phyloP scores from a whole-genome alignment of 73 alveolate species.

The Paramecium octaurelia region DNA sequence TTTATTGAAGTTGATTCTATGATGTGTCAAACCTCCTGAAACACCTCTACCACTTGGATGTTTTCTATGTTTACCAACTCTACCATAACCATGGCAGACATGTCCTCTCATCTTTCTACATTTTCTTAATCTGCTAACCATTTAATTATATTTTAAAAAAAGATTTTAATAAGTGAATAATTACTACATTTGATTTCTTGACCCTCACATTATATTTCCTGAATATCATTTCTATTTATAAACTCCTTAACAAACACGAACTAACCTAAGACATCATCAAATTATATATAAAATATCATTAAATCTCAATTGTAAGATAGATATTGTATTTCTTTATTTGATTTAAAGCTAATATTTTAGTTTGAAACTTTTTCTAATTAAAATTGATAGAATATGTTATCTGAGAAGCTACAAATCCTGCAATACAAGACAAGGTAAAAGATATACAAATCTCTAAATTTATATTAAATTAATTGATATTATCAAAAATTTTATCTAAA shows the following conservation, averaged over 20 bases:
- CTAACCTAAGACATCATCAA: neutral
- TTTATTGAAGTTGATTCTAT: slow-evolving; percentile 80
- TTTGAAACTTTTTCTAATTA: neutral
- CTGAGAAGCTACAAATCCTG: neutral
- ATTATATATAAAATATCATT: neutral
- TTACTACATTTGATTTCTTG: neutral
- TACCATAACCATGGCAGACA: slow-evolving; percentile 94
- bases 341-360: too few species aligned
- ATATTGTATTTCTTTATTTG: neutral
- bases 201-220: neutral
- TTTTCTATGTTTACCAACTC: slow-evolving; percentile 97
- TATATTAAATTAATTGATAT: neutral
- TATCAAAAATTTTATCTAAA: neutral
- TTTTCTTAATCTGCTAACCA: slow-evolving; percentile 87
- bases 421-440: neutral
- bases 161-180: slow-evolving; percentile 12
- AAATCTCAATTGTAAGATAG: neutral
- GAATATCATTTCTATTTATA: neutral
- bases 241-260: neutral
- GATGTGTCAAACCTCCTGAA: slow-evolving; percentile 95
- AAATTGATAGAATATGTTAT: neutral
- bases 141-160: slow-evolving; percentile 45
- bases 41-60: slow-evolving; percentile 98
- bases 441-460: neutral
- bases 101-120: slow-evolving; percentile 98